Percentiles rank a stretch among this genome's conserved stretches.
phyloP scores from a whole-genome alignment of 2,329 filamentous ascomycete species.

The Phoma herbarum region DNA sequence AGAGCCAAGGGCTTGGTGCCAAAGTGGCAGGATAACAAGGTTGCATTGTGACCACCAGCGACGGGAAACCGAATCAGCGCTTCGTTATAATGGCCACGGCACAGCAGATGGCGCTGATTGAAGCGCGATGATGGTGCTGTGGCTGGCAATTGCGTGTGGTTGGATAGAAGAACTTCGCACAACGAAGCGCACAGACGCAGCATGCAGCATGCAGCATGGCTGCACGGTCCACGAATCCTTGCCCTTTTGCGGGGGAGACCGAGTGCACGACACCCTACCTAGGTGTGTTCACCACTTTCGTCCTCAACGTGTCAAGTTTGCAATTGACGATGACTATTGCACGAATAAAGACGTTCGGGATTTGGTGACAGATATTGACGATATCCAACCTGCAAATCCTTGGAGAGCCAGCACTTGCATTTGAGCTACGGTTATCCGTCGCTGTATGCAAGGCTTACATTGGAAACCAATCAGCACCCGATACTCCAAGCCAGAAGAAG shows the following conservation, averaged over 20 bases:
- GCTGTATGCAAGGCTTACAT: neutral
- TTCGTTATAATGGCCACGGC: conserved; percentile 15
- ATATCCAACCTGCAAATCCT: neutral
- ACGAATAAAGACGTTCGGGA: too few relatives aligned
- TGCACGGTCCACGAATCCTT: too few relatives aligned
- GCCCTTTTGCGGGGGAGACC: conserved; percentile 10
- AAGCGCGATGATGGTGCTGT: neutral
- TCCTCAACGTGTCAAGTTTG: too few relatives aligned
- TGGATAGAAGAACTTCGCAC: neutral
- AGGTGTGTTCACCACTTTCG: neutral
- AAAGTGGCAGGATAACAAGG: conserved; percentile 25
- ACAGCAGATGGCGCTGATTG: neutral
- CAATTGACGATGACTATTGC: too few relatives aligned
- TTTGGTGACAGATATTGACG: neutral
- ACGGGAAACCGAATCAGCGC: conserved; percentile 21
- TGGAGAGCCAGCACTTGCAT: neutral
- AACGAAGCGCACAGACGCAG: conserved; percentile 1
- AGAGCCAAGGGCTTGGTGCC: conserved; percentile 33
- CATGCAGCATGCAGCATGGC: conserved; percentile 4
- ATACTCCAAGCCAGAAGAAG: neutral
- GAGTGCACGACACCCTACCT: neutral
- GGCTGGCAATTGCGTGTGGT: neutral
- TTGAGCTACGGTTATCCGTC: neutral
- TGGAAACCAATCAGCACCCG: neutral
- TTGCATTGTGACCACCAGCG: conserved; percentile 22